Evolutionary conservation across 1,139 yeast species (phyloP).

Genomic region (Blastobotrys buckinghamii): DNA sequence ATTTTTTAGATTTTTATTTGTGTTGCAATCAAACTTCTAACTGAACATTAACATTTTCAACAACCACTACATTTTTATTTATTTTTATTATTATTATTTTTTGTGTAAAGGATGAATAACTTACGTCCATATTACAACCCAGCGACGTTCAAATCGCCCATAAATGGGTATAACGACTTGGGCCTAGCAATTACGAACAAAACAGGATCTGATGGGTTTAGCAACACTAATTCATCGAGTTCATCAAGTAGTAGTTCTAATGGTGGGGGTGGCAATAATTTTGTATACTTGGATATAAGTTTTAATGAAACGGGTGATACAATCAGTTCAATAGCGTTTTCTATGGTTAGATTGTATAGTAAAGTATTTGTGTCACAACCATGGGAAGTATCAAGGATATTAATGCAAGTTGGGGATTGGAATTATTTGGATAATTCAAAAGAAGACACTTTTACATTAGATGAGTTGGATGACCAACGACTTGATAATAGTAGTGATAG

Average conservation of each 20-base stretch:
- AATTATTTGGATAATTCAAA: constrained; percentile 9
- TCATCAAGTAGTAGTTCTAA: constrained; percentile 45
- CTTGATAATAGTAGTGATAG: constrained; percentile 13
- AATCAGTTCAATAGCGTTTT: constrained; percentile 38
- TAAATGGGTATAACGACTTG: constrained; percentile 45
- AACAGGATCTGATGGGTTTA: constrained; percentile 29
- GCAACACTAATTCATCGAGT: constrained; percentile 35
- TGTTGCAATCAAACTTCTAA: too few relatives aligned
- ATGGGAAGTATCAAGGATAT: constrained; percentile 72
- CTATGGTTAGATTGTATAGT: constrained; percentile 62
- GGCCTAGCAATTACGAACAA: constrained; percentile 35
- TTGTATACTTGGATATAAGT: constrained; percentile 14
- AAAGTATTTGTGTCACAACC: constrained; percentile 76
- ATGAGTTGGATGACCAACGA: not conserved
- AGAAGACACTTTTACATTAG: constrained; percentile 1
- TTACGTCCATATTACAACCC: constrained; percentile 69
- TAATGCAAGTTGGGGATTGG: constrained; percentile 70
- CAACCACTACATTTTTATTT: too few relatives aligned
- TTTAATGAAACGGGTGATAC: constrained; percentile 16
- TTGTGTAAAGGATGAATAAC: too few relatives aligned
- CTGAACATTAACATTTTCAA: too few relatives aligned
- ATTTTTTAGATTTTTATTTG: too few relatives aligned
- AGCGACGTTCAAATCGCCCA: constrained; percentile 49
- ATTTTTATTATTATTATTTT: too few relatives aligned
- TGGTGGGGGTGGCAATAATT: constrained; percentile 33